phyloP scores from a whole-genome alignment of 1,284 basidiomycete genomes.

The Marasmius fiardii region DNA sequence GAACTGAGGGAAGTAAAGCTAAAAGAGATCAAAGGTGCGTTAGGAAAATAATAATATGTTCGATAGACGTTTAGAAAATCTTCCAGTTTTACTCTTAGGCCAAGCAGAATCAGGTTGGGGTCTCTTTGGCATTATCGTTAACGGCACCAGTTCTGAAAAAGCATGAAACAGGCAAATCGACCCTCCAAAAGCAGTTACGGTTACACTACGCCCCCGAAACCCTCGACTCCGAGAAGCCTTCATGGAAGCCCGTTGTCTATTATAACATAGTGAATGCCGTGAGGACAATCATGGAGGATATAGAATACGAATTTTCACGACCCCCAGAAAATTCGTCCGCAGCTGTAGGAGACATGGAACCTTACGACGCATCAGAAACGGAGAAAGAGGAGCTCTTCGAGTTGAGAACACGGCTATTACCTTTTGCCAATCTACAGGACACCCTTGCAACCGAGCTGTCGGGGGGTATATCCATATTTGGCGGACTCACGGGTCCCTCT shows the following conservation, averaged over 20 bases:
- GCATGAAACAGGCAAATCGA: conserved; percentile 60
- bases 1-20: conserved; percentile 44
- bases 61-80: no score
- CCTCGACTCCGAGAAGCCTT: conserved; percentile 65
- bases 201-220: conserved; percentile 69
- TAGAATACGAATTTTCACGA: conserved; percentile 54
- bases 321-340: conserved; percentile 11
- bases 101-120: conserved; percentile 65
- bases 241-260: conserved; percentile 76
- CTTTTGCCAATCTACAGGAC: conserved; percentile 64
- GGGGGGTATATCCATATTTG: conserved; percentile 55
- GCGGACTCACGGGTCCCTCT: conserved; percentile 58
- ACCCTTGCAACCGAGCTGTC: conserved; percentile 64
- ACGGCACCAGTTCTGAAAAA: not conserved
- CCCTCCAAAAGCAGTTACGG: conserved; percentile 79
- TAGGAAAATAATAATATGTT: not conserved
- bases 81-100: conserved; percentile 61
- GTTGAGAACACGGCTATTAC: conserved; percentile 54
- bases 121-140: not conserved
- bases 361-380: conserved; percentile 25
- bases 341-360: conserved; percentile 3
- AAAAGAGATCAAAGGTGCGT: conserved; percentile 65
- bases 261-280: conserved; percentile 79
- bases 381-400: conserved; percentile 45
- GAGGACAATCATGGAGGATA: conserved; percentile 69